These are phyloP conservation scores for Xylaria cubensis DNA, from an alignment of 495 filamentous ascomycete genomes.

Conservation along the genomic window DNA sequence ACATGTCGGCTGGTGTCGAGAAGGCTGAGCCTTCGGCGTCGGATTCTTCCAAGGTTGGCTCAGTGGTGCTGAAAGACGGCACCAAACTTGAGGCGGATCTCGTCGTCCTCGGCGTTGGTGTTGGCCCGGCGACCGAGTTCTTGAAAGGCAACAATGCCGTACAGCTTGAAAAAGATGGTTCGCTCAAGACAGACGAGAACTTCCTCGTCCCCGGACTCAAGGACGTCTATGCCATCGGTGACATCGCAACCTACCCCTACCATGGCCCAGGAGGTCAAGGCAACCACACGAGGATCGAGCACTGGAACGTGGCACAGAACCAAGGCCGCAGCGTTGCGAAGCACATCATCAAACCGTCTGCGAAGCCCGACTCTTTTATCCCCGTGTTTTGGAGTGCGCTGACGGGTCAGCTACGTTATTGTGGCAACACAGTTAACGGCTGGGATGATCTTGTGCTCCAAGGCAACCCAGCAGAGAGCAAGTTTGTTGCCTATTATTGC, in stretches of 20 bases:
- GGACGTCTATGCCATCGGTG: slow-evolving; percentile 91
- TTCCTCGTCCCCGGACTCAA: slow-evolving; percentile 76
- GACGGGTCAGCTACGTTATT: slow-evolving; percentile 88
- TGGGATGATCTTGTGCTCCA: slow-evolving; percentile 84
- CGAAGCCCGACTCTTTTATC: slow-evolving; percentile 74
- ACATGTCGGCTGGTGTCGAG: slow-evolving; percentile 78
- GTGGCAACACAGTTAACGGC: slow-evolving; percentile 79
- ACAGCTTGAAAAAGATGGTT: slow-evolving; percentile 78
- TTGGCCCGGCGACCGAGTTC: slow-evolving; percentile 84
- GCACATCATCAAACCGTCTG: slow-evolving; percentile 69
- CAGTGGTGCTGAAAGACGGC: slow-evolving; percentile 85
- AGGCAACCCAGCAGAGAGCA: slow-evolving; percentile 78
- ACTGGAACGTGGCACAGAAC: slow-evolving; percentile 98
- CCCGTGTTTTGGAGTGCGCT: slow-evolving; percentile 97
- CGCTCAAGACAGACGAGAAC: slow-evolving; percentile 74
- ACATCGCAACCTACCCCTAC: slow-evolving; percentile 96
- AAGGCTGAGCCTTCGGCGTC: slow-evolving; percentile 74
- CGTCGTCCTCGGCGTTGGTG: slow-evolving; percentile 89
- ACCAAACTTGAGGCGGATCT: slow-evolving; percentile 84
- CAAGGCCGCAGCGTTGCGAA: slow-evolving; percentile 77
- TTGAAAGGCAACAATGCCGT: slow-evolving; percentile 74
- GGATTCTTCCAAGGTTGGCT: slow-evolving; percentile 73
- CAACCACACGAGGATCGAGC: slow-evolving; percentile 77
- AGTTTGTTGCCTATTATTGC: slow-evolving; percentile 88
- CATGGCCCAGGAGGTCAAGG: slow-evolving; percentile 84